Base-by-base conservation (phyloP, 192 early-diverging fungal species). In the Phycomyces nitens region DNA sequence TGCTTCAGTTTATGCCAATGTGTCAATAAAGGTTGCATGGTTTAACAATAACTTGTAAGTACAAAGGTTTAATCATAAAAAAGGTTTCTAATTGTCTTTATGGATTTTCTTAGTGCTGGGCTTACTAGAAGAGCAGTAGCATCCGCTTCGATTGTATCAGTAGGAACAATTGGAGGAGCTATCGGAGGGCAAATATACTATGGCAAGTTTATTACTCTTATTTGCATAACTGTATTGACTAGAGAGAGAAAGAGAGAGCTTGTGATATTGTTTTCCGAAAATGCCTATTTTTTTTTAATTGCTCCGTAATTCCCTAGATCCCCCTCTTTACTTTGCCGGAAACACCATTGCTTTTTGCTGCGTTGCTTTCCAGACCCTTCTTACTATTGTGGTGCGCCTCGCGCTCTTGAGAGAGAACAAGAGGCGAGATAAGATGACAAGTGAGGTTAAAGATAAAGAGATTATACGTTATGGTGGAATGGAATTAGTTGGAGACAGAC, bases 151-250 rank as follows among this genome's bases (percentile, higher is more conserved):
- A 61, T 74, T 39, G 67, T 67, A 15, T 63, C 72, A 6, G 38
- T 70, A n/a, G 72, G 66, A 27, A 71, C 68, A 27, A 65, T 74
- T 34, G 72, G 72, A 23, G 72, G 72, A 38, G 65, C 61, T 15
- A 72, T 74, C 58, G 72, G 72, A 41, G 72, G 72, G 7, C 72
- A 74, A 38, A 74, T 74, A 26, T 74, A 74, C 38, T 64, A 56
- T 62, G 67, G 63, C 56, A 41, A 29, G 23, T 18, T 47, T 47
- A 34, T 47, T 3, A 3, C 11, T 2, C 3, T 47, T n/a, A 11
- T 54, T 23, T 22, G 22, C 5, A 24, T 5, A 9, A 54, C 20
- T 24, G n/a, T n/a, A 24, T 0, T 54, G 24, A 8, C 12, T 24
- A 8, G 2, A 54, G 0, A 2, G 14, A 26, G 23, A 54, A 54